Evolutionary conservation across 768 basidiomycete species (phyloP).

Genomic region (Kwoniella sp.): DNA sequence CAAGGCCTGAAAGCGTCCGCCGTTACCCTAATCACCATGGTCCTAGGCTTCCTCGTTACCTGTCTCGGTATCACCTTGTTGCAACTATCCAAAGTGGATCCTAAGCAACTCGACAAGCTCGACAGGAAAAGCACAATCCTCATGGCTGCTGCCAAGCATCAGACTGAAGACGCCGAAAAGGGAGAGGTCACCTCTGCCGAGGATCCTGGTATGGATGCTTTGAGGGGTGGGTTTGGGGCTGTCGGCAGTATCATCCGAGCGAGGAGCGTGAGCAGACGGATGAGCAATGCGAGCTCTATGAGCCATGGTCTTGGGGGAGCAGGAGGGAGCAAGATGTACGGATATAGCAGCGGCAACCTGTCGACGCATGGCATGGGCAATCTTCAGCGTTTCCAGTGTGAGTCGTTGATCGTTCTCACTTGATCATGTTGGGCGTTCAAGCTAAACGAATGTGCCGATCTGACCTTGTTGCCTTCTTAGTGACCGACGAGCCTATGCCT

Average conservation of each 20-base stretch:
- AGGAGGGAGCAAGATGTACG: conserved; percentile 47
- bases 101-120: conserved; percentile 67
- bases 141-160: conserved; percentile 76
- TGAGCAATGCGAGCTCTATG: conserved; percentile 36
- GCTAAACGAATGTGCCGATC: neutral
- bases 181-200: conserved; percentile 70
- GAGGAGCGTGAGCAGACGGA: conserved; percentile 40
- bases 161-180: conserved; percentile 71
- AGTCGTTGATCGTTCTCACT: conserved; percentile 29
- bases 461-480: conserved; percentile 21
- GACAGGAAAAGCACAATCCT: conserved; percentile 89
- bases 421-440: neutral
- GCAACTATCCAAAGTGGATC: conserved; percentile 77
- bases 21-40: conserved; percentile 80
- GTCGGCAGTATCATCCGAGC: conserved; percentile 81
- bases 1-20: conserved; percentile 80
- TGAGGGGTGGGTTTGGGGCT: conserved; percentile 87
- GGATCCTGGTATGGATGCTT: conserved; percentile 89
- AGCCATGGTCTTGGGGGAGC: conserved; percentile 5
- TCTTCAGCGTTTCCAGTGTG: conserved; percentile 71
- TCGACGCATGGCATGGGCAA: conserved; percentile 59
- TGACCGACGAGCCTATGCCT: conserved; percentile 86
- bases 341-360: conserved; percentile 42
- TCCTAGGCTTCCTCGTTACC: conserved; percentile 77
- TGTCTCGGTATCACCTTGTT: conserved; percentile 86